phyloP scores from a whole-genome alignment of 2,329 filamentous ascomycete genomes.

The Apiospora rasikravindrae region DNA sequence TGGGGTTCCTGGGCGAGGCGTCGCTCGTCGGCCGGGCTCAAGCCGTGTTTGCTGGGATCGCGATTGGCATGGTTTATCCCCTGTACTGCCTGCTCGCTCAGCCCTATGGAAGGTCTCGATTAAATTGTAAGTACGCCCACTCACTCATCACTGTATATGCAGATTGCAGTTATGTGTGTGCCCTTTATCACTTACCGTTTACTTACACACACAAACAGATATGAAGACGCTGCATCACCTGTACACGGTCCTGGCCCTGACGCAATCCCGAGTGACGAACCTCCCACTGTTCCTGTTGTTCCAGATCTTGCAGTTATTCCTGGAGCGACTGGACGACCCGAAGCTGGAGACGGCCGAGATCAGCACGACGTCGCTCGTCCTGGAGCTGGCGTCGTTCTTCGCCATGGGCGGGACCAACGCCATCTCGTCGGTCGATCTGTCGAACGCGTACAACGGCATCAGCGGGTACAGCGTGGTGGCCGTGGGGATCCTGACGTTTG shows the following conservation, averaged over 20 bases:
- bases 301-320: conserved; percentile 59
- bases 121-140: conserved; percentile 31
- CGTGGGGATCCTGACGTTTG: conserved; percentile 83
- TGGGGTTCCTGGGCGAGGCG: conserved; percentile 47
- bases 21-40: conserved; percentile 56
- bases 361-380: conserved; percentile 72
- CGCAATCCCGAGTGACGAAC: conserved; percentile 84
- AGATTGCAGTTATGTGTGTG: neutral
- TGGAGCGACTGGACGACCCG: conserved; percentile 47
- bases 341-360: conserved; percentile 60
- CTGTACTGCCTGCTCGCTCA: conserved; percentile 44
- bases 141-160: neutral
- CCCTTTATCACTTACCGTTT: neutral
- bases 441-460: conserved; percentile 93
- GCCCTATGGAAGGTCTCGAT: conserved; percentile 32
- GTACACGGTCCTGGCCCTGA: conserved; percentile 79
- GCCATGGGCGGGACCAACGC: conserved; percentile 90
- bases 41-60: conserved; percentile 55
- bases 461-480: conserved; percentile 77
- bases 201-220: conserved; percentile 33
- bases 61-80: conserved; percentile 44
- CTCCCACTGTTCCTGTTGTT: conserved; percentile 84
- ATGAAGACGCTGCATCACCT: conserved; percentile 68
- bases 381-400: conserved; percentile 87
- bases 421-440: conserved; percentile 93